Base-by-base conservation (phyloP, 768 basidiomycete species). In the Suillus variegatus region DNA sequence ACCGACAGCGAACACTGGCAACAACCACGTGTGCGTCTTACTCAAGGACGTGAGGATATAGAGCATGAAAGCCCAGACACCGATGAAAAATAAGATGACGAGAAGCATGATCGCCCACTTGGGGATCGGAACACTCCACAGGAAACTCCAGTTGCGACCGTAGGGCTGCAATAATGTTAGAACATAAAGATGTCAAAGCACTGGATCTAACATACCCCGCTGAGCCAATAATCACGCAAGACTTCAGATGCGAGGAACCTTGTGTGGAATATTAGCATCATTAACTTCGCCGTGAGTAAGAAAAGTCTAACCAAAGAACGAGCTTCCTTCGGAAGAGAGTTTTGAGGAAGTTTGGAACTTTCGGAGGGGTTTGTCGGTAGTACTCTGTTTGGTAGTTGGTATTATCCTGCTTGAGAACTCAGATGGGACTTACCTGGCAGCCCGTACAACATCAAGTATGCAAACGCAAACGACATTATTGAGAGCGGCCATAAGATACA, bases 1-100 rank as follows among this genome's bases (percentile, higher is more conserved):
- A 72, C 95, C 95, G 58, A 97, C 94, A 8, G 95, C 95, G 72
- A 97, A 97, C 9, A 97, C 93, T 55, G 95, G 94, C 47, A 97
- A 80, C 22, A 97, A 81, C 95, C 95, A 97, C 10, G 95, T 97
- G 74, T 97, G 95, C 13, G 93, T 92, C 78, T 96, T 97, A 72
- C 91, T 92, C 79, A 95, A 90, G 73, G 90, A 84, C 9, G 89
- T 97, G 72, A 97, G 82, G 64, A 95, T 78, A 62, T 84, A 72
- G 73, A 97, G 79, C 81, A 92, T 81, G 4, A 84, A 69, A 9
- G 84, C 92, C 95, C 95, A 97, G 51, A 97, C 86, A 63, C 86
- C 88, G 66, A 97, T 78, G 78, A 97, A 97, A 86, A 97, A 97
- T 32, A 82, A 69, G 73, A 91, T 75, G 74, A 97, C 84, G 61